Base-by-base conservation (phyloP, 352 stramenopile species). In the Pythium monospermum region DNA sequence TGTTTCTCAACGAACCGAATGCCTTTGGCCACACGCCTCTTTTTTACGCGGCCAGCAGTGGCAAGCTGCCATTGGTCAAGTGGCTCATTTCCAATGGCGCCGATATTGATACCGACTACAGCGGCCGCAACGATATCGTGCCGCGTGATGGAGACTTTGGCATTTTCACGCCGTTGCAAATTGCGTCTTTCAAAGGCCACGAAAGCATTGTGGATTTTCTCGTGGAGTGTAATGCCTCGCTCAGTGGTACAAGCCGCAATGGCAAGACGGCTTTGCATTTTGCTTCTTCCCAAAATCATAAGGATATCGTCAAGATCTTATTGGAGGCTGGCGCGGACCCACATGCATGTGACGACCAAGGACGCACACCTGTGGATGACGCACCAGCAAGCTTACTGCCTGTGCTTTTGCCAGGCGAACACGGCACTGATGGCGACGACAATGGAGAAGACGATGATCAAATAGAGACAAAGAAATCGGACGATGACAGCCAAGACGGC, bases 81-180 rank as follows among this genome's bases (percentile, higher is more conserved):
- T 90, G 82, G 82, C 59, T 93, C 38, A 72, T 93, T 41, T 93
- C 82, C 3, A 91, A 91, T 26, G 79, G 82, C 26, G 77, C 82
- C 0, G 82, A 92, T 42, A 89, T 93, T 26, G 82, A 93, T 51
- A 85, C 66, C 11, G 82, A 93, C 58, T 90, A 88, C 52, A 91
- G 75, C 38, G 71, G 84, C 43, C 71, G 67, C 6, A 52, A 58
- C 2, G 69, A 82, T 28, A 57, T 87, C 7, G 49, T 45, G 1
- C 71, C 76, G 8, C 68, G 75, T 23, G 68, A 86, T 12, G 76
- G 60, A 15, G 78, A 92, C 49, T 56, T 77, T 2, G 74, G 73
- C 0, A 85, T 87, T 22, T 93, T 91, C 57, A 89, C 82, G 19
- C 79, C 82, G 12, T 50, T 93, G 23, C 79, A 93, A 53, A 88